These are phyloP conservation scores for Botryotinia globosa DNA, from an alignment of 2,329 filamentous ascomycete genomes.

Conservation along the genomic window DNA sequence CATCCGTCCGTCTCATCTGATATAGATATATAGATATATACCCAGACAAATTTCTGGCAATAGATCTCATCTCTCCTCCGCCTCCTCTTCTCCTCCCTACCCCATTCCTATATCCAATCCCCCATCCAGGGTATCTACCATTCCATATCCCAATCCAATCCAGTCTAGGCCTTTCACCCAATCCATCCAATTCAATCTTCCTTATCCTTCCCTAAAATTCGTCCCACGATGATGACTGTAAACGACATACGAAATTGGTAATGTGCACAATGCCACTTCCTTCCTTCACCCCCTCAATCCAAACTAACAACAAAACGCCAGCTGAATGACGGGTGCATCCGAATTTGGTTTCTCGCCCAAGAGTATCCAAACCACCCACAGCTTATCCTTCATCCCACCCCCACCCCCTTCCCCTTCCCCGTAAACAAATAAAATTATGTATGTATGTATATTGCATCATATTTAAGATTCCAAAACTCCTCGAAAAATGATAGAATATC, in stretches of 20 bases:
- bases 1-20: not conserved
- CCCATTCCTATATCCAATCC: not conserved
- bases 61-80: not conserved
- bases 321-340: conserved; percentile 13
- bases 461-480: not conserved
- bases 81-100: not conserved
- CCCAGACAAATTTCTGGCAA: not conserved
- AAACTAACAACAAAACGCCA: conserved; percentile 5
- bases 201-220: not conserved
- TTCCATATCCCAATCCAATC: not conserved
- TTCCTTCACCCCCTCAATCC: not conserved
- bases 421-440: conserved; percentile 22
- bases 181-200: not conserved
- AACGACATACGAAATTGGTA: not conserved
- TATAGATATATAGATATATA: not conserved
- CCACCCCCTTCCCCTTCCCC: not conserved
- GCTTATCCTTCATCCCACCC: not conserved
- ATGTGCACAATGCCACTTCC: not conserved
- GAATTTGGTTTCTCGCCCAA: not conserved
- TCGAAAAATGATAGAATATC: not conserved
- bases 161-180: not conserved
- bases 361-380: conserved; percentile 1
- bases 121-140: not conserved
- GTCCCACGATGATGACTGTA: not conserved
- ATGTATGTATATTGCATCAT: not conserved